Evolutionary conservation across 306 rosid genomes (phyloP), one percentile per base, ranked within the genome.

Genomic region (Sophora flavescens): DNA sequence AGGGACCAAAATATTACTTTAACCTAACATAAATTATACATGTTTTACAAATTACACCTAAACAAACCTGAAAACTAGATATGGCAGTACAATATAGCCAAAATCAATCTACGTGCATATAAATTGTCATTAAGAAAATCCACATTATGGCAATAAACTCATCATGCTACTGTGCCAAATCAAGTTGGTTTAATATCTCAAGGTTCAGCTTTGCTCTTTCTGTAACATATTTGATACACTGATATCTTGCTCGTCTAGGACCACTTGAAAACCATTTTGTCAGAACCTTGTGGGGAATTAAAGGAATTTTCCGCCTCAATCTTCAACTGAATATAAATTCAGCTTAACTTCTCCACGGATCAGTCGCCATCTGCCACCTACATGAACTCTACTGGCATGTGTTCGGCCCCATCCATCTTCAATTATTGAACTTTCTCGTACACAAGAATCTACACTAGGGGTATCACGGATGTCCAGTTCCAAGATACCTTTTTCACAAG

Each of bases 371-470:
- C 98, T 92, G 41, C 98, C 98, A 41, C 96, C 89, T 66, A 94
- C 89, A 86, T 94, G 97, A 77, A 94, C 82, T 78, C 98, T 97
- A 30, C 96, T 94, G 16, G 91, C 93, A 92, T 94, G 98, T 56
- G 97, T 94, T 56, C 97, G 85, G 30, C 98, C 98, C 98, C 98
- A 94, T 85, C 92, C 97, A 90, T 94, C 98, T 85, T 86, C 92
- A 45, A 94, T 85, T 83, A 92, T 77, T 75, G 89, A 78, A 86
- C 81, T 87, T 77, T 88, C 95, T 82, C 72, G 76, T 12, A 52
- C 70, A 72, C 80, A 82, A 63, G 82, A 69, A 85, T 90, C 91
- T 60, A 77, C 62, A 85, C 68, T 39, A 67, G 80, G 86, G 17
- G 79, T 59, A 65, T 91, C 94, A 22, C 83, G 71, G 79, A 66